Percentiles rank a stretch among this genome's conserved stretches.
Evolutionary conservation across 805 yeast genomes (phyloP).

Genomic region (Kodamaea laetipori): DNA sequence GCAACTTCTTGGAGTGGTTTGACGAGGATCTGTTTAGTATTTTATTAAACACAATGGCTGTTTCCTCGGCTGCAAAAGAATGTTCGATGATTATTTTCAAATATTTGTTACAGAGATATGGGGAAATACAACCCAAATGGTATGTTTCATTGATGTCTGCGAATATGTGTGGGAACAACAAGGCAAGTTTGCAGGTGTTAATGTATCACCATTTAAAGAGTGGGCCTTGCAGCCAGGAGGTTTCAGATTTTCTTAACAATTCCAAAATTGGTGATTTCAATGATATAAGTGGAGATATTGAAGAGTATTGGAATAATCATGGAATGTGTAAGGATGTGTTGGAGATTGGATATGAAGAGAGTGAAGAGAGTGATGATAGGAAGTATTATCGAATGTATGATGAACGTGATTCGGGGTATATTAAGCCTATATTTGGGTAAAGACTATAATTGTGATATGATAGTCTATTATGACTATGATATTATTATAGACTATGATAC

Average conservation of each 20-base stretch:
- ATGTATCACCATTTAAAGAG: constrained; percentile 22
- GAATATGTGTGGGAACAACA: constrained; percentile 26
- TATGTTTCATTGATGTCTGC: constrained; percentile 29
- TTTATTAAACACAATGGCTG: constrained; percentile 28
- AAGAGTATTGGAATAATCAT: constrained; percentile 18
- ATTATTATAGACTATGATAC: no score
- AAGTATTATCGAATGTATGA: constrained; percentile 24
- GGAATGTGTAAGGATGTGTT: not conserved
- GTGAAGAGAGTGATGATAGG: constrained; percentile 16
- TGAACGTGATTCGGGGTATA: constrained; percentile 27
- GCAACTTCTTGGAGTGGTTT: constrained; percentile 27
- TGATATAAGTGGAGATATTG: constrained; percentile 7
- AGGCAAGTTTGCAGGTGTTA: constrained; percentile 25
- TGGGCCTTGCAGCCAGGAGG: not conserved
- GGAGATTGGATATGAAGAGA: not conserved
- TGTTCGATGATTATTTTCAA: constrained; percentile 28
- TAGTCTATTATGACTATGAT: no score
- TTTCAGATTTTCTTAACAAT: not conserved
- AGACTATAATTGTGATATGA: no score
- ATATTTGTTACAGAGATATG: constrained; percentile 18
- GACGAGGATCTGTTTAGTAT: constrained; percentile 34
- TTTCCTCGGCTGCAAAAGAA: constrained; percentile 29
- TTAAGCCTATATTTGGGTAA: constrained; percentile 13
- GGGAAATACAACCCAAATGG: constrained; percentile 17
- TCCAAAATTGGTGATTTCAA: no score